Percentiles rank a stretch among this genome's conserved stretches.
Evolutionary conservation across 106 monocot genomes (phyloP).

Genomic region (Dendrobium nobile): DNA sequence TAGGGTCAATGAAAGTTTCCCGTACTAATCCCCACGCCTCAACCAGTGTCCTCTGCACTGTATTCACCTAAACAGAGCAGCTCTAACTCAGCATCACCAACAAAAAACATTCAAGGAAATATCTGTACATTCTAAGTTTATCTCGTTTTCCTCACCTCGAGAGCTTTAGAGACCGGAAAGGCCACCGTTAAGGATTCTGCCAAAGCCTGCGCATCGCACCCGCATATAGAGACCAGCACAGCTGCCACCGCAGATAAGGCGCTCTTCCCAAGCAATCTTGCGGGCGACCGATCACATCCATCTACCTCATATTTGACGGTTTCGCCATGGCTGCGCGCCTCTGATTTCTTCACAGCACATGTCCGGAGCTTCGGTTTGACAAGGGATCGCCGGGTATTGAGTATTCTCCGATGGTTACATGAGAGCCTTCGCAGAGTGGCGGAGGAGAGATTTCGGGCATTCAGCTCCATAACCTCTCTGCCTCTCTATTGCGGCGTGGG

Average conservation of each 20-base stretch:
- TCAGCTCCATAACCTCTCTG: conserved; percentile 6
- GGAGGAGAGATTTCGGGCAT: conserved; percentile 10
- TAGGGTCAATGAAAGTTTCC: conserved; percentile 94
- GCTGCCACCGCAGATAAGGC: conserved; percentile 31
- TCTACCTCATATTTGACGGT: conserved; percentile 2
- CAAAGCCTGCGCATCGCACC: conserved; percentile 34
- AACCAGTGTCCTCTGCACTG: conserved; percentile 83
- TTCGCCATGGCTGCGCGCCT: background rate
- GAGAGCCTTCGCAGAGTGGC: conserved; percentile 8
- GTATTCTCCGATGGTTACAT: background rate
- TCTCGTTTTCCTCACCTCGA: conserved; percentile 39
- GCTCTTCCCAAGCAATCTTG: conserved; percentile 5
- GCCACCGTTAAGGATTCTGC: conserved; percentile 93
- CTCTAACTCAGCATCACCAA: background rate
- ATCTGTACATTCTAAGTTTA: background rate
- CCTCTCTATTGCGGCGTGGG: background rate
- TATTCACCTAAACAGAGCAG: conserved; percentile 54
- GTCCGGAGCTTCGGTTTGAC: background rate
- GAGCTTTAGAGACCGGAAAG: conserved; percentile 74
- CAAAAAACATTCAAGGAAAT: background rate
- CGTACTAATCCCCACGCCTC: conserved; percentile 95
- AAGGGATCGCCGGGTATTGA: background rate
- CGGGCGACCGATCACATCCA: conserved; percentile 4
- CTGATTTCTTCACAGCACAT: background rate
- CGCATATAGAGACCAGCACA: conserved; percentile 19